Evolutionary conservation across 2,329 filamentous ascomycete genomes (phyloP).

Genomic region (Sclerotinia spermophila): DNA sequence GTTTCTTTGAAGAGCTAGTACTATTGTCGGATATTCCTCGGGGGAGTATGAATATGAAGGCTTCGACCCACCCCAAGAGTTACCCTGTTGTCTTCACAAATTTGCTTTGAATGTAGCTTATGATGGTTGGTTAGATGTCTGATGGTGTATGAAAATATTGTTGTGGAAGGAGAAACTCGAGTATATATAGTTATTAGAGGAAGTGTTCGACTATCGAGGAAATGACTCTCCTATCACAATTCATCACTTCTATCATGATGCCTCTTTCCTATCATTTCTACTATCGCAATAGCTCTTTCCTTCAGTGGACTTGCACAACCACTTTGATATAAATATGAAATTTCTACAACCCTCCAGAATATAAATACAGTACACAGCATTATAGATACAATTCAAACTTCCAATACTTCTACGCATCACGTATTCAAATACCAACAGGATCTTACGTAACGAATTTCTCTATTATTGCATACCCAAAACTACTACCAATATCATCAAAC

Average conservation of each 20-base stretch:
- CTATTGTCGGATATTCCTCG: no score
- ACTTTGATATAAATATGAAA: background rate
- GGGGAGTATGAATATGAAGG: no score
- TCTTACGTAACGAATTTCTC: background rate
- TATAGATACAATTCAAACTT: background rate
- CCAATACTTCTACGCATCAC: background rate
- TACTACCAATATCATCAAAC: background rate
- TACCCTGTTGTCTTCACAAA: background rate
- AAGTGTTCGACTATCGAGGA: background rate
- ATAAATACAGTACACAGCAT: background rate
- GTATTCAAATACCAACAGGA: background rate
- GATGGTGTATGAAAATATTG: background rate
- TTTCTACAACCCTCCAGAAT: background rate
- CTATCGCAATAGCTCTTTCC: background rate
- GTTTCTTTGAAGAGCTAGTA: background rate
- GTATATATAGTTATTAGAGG: no score
- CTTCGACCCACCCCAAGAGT: background rate
- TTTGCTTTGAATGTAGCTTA: background rate
- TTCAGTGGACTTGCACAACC: background rate
- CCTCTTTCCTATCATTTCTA: background rate
- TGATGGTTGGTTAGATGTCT: background rate
- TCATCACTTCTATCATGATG: background rate
- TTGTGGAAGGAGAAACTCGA: background rate
- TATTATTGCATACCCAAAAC: background rate
- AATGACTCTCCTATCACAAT: no score